Evolutionary conservation across 768 basidiomycete genomes (phyloP), one percentile per base, ranked within the genome.

Genomic region (Brasilioporus rufonigricans): DNA sequence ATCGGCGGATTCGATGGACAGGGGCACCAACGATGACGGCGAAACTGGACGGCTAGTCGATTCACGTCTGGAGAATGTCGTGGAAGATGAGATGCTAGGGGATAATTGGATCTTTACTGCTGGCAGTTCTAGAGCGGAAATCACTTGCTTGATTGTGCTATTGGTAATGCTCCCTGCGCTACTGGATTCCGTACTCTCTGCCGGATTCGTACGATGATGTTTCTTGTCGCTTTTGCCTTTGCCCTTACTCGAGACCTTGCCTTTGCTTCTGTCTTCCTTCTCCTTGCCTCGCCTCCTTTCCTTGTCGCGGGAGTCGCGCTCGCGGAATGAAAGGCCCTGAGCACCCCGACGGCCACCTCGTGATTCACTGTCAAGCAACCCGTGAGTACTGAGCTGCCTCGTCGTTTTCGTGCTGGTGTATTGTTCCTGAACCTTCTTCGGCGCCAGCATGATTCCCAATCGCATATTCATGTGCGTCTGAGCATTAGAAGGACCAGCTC

Each of bases 351-450:
- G 68, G 24, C 38, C 40, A 14, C 53, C 54, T 58, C 59, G 58
- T 1, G 44, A 60, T 31, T 68, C 66, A 23, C 83, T 83, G 40
- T 81, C 80, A 40, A 90, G 73, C 24, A 89, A 68, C 11, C 87
- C 87, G 61, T 89, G 84, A 0, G 84, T 81, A 57, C 80, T 80
- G 33, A 90, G 75, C 63, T 82, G 84, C 45, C 81, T 76, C 7
- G 86, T 89, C 19, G 87, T 86, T 32, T 78, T 84, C 18, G 89
- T 91, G 61, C 82, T 89, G 18, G 88, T 90, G 62, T 81, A 91
- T 16, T 86, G 83, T 63, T 84, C 82, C 61, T 92, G 90, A n/a
- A 91, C 89, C 57, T 79, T 80, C 62, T 82, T 81, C 31, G 87
- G 82, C 18, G 87, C 89, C 13, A 92, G 72, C 59, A 93, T 71